Evolutionary conservation across 441 rosid genomes (phyloP).

Genomic region (Monsonia emarginata): DNA sequence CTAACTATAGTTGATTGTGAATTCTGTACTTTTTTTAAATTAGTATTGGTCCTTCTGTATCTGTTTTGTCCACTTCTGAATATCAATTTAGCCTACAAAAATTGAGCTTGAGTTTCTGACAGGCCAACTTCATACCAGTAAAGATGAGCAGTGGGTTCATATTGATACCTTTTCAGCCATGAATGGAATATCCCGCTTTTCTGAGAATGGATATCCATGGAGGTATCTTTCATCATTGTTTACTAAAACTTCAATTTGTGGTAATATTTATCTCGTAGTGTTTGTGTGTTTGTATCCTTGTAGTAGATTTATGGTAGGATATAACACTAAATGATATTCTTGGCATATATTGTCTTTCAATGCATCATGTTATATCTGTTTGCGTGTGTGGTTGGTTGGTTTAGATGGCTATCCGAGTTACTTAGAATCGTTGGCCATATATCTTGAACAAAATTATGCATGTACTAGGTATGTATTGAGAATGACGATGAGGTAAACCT

Average conservation of each 20-base stretch:
- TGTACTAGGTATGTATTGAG: neutral
- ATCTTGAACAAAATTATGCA: neutral
- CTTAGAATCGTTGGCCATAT: neutral
- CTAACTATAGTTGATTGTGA: neutral
- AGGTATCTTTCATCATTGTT: slow-evolving; percentile 32
- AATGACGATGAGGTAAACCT: too few species aligned
- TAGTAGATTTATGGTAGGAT: neutral
- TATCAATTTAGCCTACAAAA: neutral
- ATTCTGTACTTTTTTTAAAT: too few species aligned
- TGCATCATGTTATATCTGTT: too few species aligned
- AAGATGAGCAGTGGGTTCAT: slow-evolving; percentile 56
- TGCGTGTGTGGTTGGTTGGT: too few species aligned
- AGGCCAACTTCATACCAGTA: slow-evolving; percentile 37
- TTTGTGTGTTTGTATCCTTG: neutral
- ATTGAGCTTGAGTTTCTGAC: slow-evolving; percentile 17
- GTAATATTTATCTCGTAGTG: neutral
- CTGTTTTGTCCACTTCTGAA: neutral
- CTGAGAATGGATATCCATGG: slow-evolving; percentile 70
- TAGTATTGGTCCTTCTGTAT: neutral
- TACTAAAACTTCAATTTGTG: neutral
- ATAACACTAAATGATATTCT: neutral
- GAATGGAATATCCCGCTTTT: slow-evolving; percentile 92
- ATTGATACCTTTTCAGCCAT: slow-evolving; percentile 87
- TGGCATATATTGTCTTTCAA: too few species aligned
- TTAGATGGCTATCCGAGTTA: too few species aligned